phyloP scores from a whole-genome alignment of 2,329 filamentous ascomycete genomes.

The Tolypocladium tropicale region DNA sequence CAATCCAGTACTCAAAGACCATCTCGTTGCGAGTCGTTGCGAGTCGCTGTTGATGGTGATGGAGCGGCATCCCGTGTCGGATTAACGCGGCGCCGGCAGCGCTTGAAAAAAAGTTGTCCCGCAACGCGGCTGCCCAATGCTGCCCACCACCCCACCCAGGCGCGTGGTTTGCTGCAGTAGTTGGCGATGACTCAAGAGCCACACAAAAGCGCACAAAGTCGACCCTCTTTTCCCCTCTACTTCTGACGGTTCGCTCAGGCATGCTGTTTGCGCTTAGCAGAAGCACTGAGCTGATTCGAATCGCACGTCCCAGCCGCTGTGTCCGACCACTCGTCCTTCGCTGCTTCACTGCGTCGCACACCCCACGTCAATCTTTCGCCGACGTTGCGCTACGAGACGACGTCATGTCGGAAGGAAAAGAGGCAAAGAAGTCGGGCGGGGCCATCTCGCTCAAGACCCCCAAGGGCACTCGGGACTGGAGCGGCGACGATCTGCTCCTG shows the following conservation, averaged over 20 bases:
- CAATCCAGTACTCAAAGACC: no score
- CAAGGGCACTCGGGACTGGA: slow-evolving; percentile 86
- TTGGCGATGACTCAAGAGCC: slow-evolving; percentile 6
- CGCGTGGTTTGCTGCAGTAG: slow-evolving; percentile 5
- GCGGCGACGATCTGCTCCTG: slow-evolving; percentile 67
- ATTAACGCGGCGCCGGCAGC: background rate
- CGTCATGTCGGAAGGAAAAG: slow-evolving; percentile 31
- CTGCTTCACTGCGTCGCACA: background rate
- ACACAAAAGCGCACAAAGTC: slow-evolving; percentile 4
- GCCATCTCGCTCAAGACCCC: slow-evolving; percentile 59
- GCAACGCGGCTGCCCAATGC: background rate
- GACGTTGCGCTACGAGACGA: background rate
- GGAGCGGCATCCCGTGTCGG: background rate
- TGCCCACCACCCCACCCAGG: slow-evolving; percentile 3
- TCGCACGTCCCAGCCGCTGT: background rate
- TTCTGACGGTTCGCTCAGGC: slow-evolving; percentile 4
- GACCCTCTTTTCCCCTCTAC: slow-evolving; percentile 2
- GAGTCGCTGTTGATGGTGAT: background rate
- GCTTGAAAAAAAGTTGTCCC: background rate
- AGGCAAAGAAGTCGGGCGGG: slow-evolving; percentile 35
- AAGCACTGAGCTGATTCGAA: background rate
- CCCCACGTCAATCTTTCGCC: background rate
- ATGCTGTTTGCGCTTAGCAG: slow-evolving; percentile 9
- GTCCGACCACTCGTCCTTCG: slow-evolving; percentile 2
- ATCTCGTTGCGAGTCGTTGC: no score